phyloP scores from a whole-genome alignment of 345 rosid genomes.

The Gossypium longicalyx region DNA sequence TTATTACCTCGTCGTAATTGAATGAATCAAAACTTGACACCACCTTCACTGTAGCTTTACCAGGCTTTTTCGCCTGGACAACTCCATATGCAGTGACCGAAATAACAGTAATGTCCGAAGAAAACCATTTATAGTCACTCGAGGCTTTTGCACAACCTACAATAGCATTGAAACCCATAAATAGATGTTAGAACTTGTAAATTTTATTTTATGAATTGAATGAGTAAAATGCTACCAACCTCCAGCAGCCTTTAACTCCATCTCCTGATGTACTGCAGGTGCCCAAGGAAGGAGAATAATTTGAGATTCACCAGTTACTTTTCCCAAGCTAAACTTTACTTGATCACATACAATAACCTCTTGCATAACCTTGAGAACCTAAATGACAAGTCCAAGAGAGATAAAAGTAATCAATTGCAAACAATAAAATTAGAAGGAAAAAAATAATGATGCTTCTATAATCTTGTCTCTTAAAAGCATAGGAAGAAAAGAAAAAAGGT shows the following conservation, averaged over 20 bases:
- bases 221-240: slow-evolving; percentile 39
- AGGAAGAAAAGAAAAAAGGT: slow-evolving; percentile 1
- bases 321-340: slow-evolving; percentile 55
- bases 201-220: neutral
- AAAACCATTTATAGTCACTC: slow-evolving; percentile 86
- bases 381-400: slow-evolving; percentile 17
- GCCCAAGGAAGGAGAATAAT: slow-evolving; percentile 77
- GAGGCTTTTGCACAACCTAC: slow-evolving; percentile 79
- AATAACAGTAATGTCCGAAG: slow-evolving; percentile 59
- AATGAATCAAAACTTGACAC: slow-evolving; percentile 67
- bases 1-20: slow-evolving; percentile 82
- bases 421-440: neutral
- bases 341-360: slow-evolving; percentile 72
- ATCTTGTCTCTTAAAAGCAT: neutral
- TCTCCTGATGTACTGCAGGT: slow-evolving; percentile 76
- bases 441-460: neutral
- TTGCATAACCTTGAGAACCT: slow-evolving; percentile 74
- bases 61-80: slow-evolving; percentile 87
- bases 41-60: slow-evolving; percentile 72
- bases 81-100: slow-evolving; percentile 72
- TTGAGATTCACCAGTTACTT: slow-evolving; percentile 30
- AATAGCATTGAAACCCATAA: slow-evolving; percentile 19
- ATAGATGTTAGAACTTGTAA: slow-evolving; percentile 9
- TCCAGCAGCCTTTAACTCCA: slow-evolving; percentile 71
- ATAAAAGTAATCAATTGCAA: neutral